Evolutionary conservation across 2,329 filamentous ascomycete species (phyloP), one percentile per base, ranked within the genome.

Genomic region (Monosporascus sp.): DNA sequence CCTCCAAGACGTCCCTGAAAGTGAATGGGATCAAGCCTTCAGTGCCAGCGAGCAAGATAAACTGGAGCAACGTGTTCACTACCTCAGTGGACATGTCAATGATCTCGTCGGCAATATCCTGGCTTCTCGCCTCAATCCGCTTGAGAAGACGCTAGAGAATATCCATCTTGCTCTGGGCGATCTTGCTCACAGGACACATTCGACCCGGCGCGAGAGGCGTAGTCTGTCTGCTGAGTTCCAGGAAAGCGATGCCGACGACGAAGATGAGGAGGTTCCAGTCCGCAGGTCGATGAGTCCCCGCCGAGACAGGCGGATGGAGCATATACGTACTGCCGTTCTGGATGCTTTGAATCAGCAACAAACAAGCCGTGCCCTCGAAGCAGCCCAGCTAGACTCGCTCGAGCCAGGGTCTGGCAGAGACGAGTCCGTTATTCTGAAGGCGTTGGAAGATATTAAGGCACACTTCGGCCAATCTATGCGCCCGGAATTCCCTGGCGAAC

Each of bases 231-330:
- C 77, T n/a, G 88, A 90, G 31, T 65, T 80, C 3, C 78, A 82
- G 48, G 85, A 95, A 54, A 97, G 93, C 67, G 94, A 97, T 72
- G 93, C 94, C 11, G 93, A 97, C 67, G 92, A 96, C 57, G 91
- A 96, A 66, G 92, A 95, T 60, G 91, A 96, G 22, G 89, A 86
- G 53, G 56, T 72, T 51, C 80, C 83, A 52, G 57, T 73, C 54
- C 78, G 83, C 66, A 85, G 89, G 50, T 88, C 88, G 6, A 79
- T 86, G 61, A 97, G 92, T 61, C 90, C 91, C 18, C 81, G 83
- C 53, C 82, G 86, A 56, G 90, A 96, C 65, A 86, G 86, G 62
- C 90, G 84, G 62, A 71, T 92, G 62, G 91, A 97, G 54, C 90
- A 93, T 68, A 90, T 99, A 59, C 87, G 86, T 51, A 75, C 77